A percentile compares a stretch with the other conserved stretches of the same genome.
Evolutionary conservation across 2,329 filamentous ascomycete species (phyloP).

Genomic region (Scolecobasidium constrictum): DNA sequence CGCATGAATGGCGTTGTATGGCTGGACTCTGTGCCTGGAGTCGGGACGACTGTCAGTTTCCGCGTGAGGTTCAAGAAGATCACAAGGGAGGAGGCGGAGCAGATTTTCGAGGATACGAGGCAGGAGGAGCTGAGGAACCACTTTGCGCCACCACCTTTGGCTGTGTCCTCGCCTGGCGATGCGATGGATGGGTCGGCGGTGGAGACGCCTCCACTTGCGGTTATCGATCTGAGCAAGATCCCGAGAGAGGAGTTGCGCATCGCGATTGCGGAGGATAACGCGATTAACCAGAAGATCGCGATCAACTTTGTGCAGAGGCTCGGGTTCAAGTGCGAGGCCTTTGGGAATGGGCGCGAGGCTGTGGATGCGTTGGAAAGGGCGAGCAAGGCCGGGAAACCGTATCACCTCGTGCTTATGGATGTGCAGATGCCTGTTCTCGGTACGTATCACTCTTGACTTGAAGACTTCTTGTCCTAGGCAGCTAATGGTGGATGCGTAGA

Average conservation of each 20-base stretch:
- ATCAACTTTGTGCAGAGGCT: constrained; percentile 82
- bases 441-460: constrained; percentile 11
- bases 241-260: constrained; percentile 71
- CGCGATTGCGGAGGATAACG: constrained; percentile 91
- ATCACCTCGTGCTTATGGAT: constrained; percentile 90
- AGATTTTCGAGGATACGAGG: constrained; percentile 24
- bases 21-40: constrained; percentile 63
- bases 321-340: constrained; percentile 79
- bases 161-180: neutral
- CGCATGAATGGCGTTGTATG: constrained; percentile 79
- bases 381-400: constrained; percentile 61
- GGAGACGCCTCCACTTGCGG: constrained; percentile 28
- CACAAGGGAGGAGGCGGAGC: constrained; percentile 40
- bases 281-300: constrained; percentile 89
- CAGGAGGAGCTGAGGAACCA: constrained; percentile 45
- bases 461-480: neutral
- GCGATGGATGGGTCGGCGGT: constrained; percentile 26
- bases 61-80: constrained; percentile 80
- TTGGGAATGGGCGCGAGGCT: constrained; percentile 79
- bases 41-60: constrained; percentile 67
- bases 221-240: constrained; percentile 57
- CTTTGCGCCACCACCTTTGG: constrained; percentile 34
- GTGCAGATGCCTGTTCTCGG: constrained; percentile 93
- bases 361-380: constrained; percentile 73
- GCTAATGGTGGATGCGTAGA: constrained; percentile 55